phyloP scores from a whole-genome alignment of 306 rosid species.

The Lablab purpureus region DNA sequence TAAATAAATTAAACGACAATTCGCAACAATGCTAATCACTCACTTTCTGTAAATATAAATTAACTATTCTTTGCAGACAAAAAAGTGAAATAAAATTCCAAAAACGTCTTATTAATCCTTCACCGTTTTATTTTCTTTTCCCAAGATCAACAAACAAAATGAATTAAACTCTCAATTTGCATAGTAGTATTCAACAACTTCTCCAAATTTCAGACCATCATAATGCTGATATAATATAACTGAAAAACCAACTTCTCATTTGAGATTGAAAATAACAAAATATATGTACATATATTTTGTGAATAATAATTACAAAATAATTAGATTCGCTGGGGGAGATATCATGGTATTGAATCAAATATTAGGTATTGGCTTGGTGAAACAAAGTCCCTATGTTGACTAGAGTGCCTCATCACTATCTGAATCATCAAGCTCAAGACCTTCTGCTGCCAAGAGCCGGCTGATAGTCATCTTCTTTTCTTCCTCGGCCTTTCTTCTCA shows the following conservation, averaged over 20 bases:
- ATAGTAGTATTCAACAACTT: too few relatives aligned
- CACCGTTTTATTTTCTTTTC: too few relatives aligned
- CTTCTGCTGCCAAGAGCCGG: conserved; percentile 88
- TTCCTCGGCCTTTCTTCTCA: conserved; percentile 84
- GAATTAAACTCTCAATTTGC: background rate
- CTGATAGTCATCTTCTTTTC: conserved; percentile 70
- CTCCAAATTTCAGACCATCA: background rate
- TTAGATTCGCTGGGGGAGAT: conserved; percentile 39
- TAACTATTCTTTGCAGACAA: too few relatives aligned
- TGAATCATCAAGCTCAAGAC: conserved; percentile 85
- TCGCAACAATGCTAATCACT: background rate
- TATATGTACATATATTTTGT: conserved; percentile 52
- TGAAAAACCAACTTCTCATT: conserved; percentile 30
- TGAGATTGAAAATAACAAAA: conserved; percentile 29
- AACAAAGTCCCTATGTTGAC: conserved; percentile 39
- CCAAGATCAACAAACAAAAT: background rate
- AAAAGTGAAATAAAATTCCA: too few relatives aligned
- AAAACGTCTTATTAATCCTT: too few relatives aligned
- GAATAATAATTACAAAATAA: conserved; percentile 42
- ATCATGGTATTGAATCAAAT: conserved; percentile 40
- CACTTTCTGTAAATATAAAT: too few relatives aligned
- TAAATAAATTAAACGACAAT: background rate
- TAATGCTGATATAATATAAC: background rate
- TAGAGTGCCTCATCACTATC: conserved; percentile 67
- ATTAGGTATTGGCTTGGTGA: conserved; percentile 37